Evolutionary conservation across 352 stramenopile species (phyloP).

Genomic region (Sclerospora graminicola): DNA sequence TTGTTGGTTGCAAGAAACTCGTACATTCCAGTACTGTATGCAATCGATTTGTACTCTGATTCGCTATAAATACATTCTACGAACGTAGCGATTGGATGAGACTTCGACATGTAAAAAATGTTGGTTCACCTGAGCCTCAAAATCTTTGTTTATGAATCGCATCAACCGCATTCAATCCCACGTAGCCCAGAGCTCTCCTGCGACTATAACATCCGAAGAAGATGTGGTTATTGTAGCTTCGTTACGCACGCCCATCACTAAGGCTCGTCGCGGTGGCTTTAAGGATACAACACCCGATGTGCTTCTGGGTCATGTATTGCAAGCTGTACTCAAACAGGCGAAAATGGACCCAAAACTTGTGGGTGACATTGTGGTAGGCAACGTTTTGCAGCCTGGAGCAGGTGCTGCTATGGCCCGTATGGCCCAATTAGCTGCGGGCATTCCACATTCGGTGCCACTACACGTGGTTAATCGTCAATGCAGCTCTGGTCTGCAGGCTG

Average conservation of each 20-base stretch:
- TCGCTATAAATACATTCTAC: no score
- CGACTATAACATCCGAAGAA: conserved; percentile 27
- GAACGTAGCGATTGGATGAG: no score
- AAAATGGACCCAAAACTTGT: conserved; percentile 72
- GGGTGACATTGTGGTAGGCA: conserved; percentile 77
- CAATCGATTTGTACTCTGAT: no score
- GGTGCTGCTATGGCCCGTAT: conserved; percentile 73
- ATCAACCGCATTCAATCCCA: conserved; percentile 68
- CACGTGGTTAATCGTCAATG: conserved; percentile 83
- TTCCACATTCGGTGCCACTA: conserved; percentile 68
- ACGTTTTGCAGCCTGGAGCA: conserved; percentile 76
- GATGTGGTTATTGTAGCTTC: conserved; percentile 82
- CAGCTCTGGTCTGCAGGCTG: conserved; percentile 77
- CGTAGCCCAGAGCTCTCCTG: conserved; percentile 27
- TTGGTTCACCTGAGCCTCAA: no score
- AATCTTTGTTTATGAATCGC: conserved; percentile 63
- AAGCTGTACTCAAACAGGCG: conserved; percentile 71
- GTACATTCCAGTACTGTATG: no score
- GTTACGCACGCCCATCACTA: conserved; percentile 79
- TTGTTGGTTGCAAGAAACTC: no score
- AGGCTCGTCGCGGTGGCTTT: conserved; percentile 81
- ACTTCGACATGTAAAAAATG: no score
- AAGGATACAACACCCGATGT: conserved; percentile 89
- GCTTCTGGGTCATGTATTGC: conserved; percentile 77
- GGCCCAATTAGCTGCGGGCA: conserved; percentile 63